These are phyloP conservation scores for sweet orange (Citrus sinensis) DNA, from an alignment of 345 rosid species.

Conservation along the genomic window DVS_A1.0 CM039165.1:30893001-30893500, in stretches of 20 bases:
- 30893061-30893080: constrained; percentile 66
- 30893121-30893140: constrained; percentile 84
- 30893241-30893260: constrained; percentile 76
- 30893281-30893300: constrained; percentile 61
- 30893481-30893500: constrained; percentile 81
- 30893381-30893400: constrained; percentile 66
- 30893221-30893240: constrained; percentile 68
- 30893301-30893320: constrained; percentile 73
- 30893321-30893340: constrained; percentile 79
- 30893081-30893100: constrained; percentile 59
- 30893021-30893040: constrained; percentile 43
- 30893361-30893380: constrained; percentile 72
- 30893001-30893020: not conserved
- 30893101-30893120: constrained; percentile 69
- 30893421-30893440: constrained; percentile 79
- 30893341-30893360: constrained; percentile 75
- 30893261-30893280: constrained; percentile 65
- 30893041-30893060: constrained; percentile 66
- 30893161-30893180: constrained; percentile 71
- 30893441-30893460: constrained; percentile 73
- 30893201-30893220: constrained; percentile 80
- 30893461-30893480: constrained; percentile 81
- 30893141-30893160: constrained; percentile 79
- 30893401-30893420: constrained; percentile 70
- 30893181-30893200: constrained; percentile 72